Base-by-base conservation (phyloP, 176 grass and related monocot species). In the Lolium rigidum region DNA sequence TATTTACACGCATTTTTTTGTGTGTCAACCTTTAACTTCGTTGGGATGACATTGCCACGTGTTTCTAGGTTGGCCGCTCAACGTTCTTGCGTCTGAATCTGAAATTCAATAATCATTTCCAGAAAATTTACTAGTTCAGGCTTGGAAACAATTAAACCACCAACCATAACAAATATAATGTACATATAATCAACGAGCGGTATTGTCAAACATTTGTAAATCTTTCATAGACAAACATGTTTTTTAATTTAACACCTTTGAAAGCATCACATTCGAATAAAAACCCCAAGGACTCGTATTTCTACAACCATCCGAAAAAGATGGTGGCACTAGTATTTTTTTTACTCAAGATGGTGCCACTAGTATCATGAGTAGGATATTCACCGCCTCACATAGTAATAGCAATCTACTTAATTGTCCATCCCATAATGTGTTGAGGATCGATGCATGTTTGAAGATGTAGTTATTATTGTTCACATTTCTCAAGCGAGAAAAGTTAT, bases 11-110 rank as follows among this genome's bases (percentile, higher is more conserved):
- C 55, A 20, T 57, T 5, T 1, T 8, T 57, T 2, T 9, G n/a
- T 1, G 1, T 1, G 18, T 9, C 6, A 0, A 0, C 18, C 6
- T 9, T 15, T 6, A 55, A 4, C 2, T 9, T 2, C 0, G 18
- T 21, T 16, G 2, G 7, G 7, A 1, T 58, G 7, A 2, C 2
- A 9, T 9, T 21, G 56, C 3, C 56, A 58, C 56, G 18, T 9
- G 56, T 58, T n/a, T 58, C 6, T 2, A n/a, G 17, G 18, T n/a
- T 21, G 7, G 56, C n/a, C n/a, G n/a, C n/a, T n/a, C n/a, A n/a
- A n/a, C n/a, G n/a, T n/a, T n/a, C n/a, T n/a, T n/a, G n/a, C 20
- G 18, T 9, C 56, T 58, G 21, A n/a, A 58, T 58, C 9, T 58
- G 56, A 18, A 21, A n/a, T 21, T 58, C 56, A 58, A 6, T n/a